Percentiles rank a stretch among this genome's conserved stretches.
These are phyloP conservation scores for Tieghemostelium lacteum DNA, from an alignment of 78 protist species.

Conservation along the genomic window DNA sequence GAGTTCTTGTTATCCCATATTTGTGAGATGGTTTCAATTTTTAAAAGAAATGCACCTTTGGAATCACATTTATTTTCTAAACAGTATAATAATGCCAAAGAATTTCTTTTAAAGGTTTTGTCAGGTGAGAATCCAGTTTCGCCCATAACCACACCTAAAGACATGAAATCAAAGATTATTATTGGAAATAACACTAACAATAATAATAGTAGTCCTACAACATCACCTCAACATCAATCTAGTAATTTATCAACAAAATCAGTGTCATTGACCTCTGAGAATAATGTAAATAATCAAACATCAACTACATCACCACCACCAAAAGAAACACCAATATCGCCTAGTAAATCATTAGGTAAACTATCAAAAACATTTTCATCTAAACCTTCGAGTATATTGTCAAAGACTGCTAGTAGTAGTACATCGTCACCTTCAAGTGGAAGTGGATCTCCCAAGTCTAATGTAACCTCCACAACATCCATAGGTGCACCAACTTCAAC, in stretches of 20 bases:
- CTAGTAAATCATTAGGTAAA: too few species aligned
- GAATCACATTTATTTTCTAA: constrained; percentile 28
- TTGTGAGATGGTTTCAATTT: constrained; percentile 39
- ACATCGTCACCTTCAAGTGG: not conserved
- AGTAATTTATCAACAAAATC: too few species aligned
- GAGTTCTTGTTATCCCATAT: constrained; percentile 21
- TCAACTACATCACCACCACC: too few species aligned
- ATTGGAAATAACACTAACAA: too few species aligned
- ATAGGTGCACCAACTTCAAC: not conserved
- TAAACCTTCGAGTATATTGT: not conserved
- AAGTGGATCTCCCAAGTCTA: constrained; percentile 8
- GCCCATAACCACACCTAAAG: not conserved
- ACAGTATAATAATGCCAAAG: constrained; percentile 11
- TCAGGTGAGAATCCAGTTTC: not conserved
- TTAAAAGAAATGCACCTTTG: constrained; percentile 45
- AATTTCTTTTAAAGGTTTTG: not conserved
- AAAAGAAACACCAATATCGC: too few species aligned
- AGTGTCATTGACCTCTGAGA: too few species aligned
- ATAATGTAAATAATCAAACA: too few species aligned
- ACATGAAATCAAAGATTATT: not conserved
- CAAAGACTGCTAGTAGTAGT: not conserved
- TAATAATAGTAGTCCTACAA: too few species aligned
- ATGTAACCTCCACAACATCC: not conserved
- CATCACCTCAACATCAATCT: too few species aligned
- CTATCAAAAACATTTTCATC: too few species aligned